Conservation (phyloP, 176 grass and related monocot genomes). For the Carex kokanica region DNA sequence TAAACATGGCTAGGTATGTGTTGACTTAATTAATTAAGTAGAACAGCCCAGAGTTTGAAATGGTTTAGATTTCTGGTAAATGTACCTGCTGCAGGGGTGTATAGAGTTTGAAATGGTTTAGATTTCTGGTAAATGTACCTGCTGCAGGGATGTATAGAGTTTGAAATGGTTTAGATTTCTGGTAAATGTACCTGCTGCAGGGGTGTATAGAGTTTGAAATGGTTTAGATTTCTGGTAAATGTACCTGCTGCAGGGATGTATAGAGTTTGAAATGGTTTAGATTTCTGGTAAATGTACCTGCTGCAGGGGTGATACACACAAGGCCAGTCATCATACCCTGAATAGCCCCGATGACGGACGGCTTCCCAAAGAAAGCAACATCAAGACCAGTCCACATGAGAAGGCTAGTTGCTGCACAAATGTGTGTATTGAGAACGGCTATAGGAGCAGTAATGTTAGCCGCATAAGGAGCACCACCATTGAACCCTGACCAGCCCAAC, state of each 20-base stretch:
- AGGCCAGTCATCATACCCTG: constrained; percentile 89
- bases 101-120: too few species aligned
- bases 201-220: too few species aligned
- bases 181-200: too few species aligned
- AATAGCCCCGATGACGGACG: constrained; percentile 65
- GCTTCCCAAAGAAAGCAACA: constrained; percentile 70
- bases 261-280: too few species aligned
- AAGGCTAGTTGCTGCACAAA: constrained; percentile 62
- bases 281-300: constrained; percentile 45
- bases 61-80: not conserved
- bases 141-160: too few species aligned
- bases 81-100: constrained; percentile 63
- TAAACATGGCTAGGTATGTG: not conserved
- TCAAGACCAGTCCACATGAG: constrained; percentile 76
- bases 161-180: too few species aligned
- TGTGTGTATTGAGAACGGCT: constrained; percentile 66
- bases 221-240: too few species aligned
- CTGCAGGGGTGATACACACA: constrained; percentile 63
- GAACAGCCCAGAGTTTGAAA: not conserved
- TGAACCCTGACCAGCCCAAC: constrained; percentile 80
- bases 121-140: too few species aligned
- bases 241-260: too few species aligned
- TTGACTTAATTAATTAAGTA: not conserved
- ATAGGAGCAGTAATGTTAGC: constrained; percentile 50
- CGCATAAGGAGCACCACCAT: constrained; percentile 61